Percentiles rank a stretch among this genome's conserved stretches.
phyloP scores from a whole-genome alignment of 2,329 filamentous ascomycete species.

The Madurella mycetomatis region DNA sequence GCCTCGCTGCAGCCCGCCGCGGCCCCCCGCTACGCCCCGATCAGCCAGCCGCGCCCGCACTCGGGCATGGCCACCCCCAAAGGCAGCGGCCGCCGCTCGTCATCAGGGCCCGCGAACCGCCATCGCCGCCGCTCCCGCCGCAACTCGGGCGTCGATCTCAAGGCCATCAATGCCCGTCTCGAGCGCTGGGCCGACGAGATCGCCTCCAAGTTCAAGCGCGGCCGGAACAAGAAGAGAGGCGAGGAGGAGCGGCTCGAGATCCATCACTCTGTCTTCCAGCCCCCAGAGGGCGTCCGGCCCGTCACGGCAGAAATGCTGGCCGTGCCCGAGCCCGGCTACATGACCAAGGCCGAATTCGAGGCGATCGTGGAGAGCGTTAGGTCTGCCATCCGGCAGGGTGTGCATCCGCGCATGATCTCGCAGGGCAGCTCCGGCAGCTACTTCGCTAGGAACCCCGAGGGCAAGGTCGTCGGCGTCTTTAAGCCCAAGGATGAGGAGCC shows the following conservation, averaged over 20 bases:
- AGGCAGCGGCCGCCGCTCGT: conserved; percentile 30
- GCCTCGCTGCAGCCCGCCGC: conserved; percentile 51
- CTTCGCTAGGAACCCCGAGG: conserved; percentile 86
- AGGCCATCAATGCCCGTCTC: conserved; percentile 92
- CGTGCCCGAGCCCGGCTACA: conserved; percentile 57
- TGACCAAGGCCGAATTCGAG: conserved; percentile 80
- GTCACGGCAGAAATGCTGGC: conserved; percentile 71
- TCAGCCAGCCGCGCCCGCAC: conserved; percentile 56
- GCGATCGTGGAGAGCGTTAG: conserved; percentile 85
- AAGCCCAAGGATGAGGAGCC: conserved; percentile 99
- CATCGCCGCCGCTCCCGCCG: conserved; percentile 52
- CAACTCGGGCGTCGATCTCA: conserved; percentile 91
- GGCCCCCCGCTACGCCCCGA: conserved; percentile 60
- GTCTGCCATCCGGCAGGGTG: conserved; percentile 79
- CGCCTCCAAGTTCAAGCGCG: conserved; percentile 90
- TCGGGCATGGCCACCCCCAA: conserved; percentile 57
- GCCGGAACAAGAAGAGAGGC: conserved; percentile 66
- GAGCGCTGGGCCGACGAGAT: conserved; percentile 99
- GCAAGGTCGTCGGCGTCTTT: conserved; percentile 95
- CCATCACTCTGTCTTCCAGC: conserved; percentile 93
- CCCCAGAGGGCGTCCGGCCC: conserved; percentile 81
- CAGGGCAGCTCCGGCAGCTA: conserved; percentile 98
- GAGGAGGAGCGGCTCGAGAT: conserved; percentile 87
- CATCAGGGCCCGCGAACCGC: conserved; percentile 8
- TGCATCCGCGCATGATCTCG: conserved; percentile 92